These are phyloP conservation scores for Venturia carpophila DNA, from an alignment of 2,329 filamentous ascomycete species.

Conservation along the genomic window DNA sequence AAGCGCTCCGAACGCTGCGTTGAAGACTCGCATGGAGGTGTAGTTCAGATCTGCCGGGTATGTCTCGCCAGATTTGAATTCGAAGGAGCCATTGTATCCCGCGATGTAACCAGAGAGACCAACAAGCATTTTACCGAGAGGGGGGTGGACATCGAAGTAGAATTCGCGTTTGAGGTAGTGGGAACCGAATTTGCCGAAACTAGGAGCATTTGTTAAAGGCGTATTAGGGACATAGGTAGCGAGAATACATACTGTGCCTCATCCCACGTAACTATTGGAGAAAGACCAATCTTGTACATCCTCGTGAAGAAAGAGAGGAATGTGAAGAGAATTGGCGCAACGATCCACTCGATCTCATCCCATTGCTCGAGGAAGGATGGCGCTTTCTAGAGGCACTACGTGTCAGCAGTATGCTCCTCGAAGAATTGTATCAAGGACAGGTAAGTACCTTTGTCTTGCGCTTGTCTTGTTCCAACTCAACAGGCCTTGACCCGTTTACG, in stretches of 20 bases:
- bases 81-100: slow-evolving; percentile 97
- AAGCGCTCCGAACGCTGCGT: slow-evolving; percentile 84
- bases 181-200: slow-evolving; percentile 95
- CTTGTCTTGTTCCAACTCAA: slow-evolving; percentile 35
- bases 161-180: slow-evolving; percentile 99
- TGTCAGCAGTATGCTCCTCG: background rate
- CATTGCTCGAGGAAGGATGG: slow-evolving; percentile 56
- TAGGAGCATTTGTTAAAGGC: slow-evolving; percentile 33
- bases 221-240: background rate
- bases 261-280: slow-evolving; percentile 67
- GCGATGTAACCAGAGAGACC: slow-evolving; percentile 92
- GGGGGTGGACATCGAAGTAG: slow-evolving; percentile 96
- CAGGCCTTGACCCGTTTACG: slow-evolving; percentile 28
- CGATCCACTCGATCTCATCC: slow-evolving; percentile 53
- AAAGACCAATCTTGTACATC: slow-evolving; percentile 60
- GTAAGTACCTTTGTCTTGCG: slow-evolving; percentile 39
- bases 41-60: slow-evolving; percentile 94
- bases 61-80: slow-evolving; percentile 96
- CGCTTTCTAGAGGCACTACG: slow-evolving; percentile 24
- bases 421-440: background rate
- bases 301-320: slow-evolving; percentile 57
- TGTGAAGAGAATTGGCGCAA: slow-evolving; percentile 57
- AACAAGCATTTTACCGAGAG: slow-evolving; percentile 96
- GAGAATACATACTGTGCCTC: slow-evolving; percentile 58
- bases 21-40: slow-evolving; percentile 98